A percentile compares a stretch with the other conserved stretches of the same genome.
Evolutionary conservation across 2,329 filamentous ascomycete genomes (phyloP).

Genomic region (Fusarium sp.): DNA sequence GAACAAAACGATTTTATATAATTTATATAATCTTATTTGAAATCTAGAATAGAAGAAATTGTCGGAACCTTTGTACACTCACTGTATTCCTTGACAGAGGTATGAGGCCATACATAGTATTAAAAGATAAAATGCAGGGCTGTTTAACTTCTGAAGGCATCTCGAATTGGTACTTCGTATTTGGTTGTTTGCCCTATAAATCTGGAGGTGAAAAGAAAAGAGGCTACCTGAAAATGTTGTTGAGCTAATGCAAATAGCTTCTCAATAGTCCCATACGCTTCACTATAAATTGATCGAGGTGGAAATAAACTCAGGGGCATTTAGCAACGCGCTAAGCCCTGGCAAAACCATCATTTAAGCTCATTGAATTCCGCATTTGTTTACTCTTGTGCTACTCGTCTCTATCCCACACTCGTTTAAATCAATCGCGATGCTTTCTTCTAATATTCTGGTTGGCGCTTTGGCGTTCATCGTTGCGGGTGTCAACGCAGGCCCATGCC

Average conservation of each 20-base stretch:
- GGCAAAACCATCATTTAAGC: neutral
- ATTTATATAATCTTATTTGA: too few species aligned
- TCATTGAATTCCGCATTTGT: neutral
- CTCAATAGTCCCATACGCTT: neutral
- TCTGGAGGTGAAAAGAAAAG: too few species aligned
- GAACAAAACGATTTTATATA: too few species aligned
- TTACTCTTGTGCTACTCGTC: neutral
- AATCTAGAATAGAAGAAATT: too few species aligned
- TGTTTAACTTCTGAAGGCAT: too few species aligned
- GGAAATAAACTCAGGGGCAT: neutral
- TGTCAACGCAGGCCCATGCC: conserved; percentile 5
- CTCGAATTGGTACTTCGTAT: neutral
- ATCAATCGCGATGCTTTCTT: neutral
- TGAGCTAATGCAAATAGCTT: too few species aligned
- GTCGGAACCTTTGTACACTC: too few species aligned
- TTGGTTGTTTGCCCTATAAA: too few species aligned
- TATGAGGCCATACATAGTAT: too few species aligned
- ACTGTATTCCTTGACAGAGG: too few species aligned
- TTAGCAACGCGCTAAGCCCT: neutral
- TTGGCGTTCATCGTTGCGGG: neutral
- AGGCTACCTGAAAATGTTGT: too few species aligned
- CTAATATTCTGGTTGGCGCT: neutral
- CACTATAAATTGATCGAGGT: neutral
- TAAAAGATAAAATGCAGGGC: too few species aligned
- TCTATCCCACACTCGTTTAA: neutral